A percentile compares a stretch with the other conserved stretches of the same genome.
Conservation (phyloP, 129 eudicot genomes). For the Flaveria trinervia region DNA sequence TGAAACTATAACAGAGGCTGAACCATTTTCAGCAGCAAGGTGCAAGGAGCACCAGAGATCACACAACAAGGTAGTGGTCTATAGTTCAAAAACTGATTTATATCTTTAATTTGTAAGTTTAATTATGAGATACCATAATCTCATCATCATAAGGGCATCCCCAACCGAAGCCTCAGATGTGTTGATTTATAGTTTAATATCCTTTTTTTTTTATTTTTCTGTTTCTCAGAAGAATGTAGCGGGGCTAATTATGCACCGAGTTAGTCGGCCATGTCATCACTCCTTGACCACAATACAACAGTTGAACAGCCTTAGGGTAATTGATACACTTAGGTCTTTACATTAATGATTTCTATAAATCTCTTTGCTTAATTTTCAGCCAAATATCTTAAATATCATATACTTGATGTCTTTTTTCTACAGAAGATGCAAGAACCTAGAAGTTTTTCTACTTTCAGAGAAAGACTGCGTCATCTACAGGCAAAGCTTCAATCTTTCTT, state of each 20-base stretch:
- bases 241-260: constrained; percentile 66
- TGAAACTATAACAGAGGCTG: constrained; percentile 55
- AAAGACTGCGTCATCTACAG: constrained; percentile 87
- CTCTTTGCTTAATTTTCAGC: constrained; percentile 24
- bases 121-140: not conserved
- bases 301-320: constrained; percentile 65
- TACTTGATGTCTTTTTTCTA: constrained; percentile 15
- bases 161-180: constrained; percentile 2
- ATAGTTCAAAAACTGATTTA: not conserved
- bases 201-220: constrained; percentile 31
- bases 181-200: not conserved
- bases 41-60: constrained; percentile 63
- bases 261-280: constrained; percentile 72
- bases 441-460: constrained; percentile 78
- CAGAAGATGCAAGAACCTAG: constrained; percentile 79
- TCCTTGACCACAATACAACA: constrained; percentile 54
- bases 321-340: constrained; percentile 9
- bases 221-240: constrained; percentile 56
- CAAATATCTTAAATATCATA: not conserved
- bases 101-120: not conserved
- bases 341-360: not conserved
- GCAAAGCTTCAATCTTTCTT: constrained; percentile 38
- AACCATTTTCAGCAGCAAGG: constrained; percentile 88
- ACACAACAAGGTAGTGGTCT: constrained; percentile 51
- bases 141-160: too few relatives aligned